Base-by-base conservation (phyloP, 2,329 filamentous ascomycete species). In the Geosmithia flava region DNA sequence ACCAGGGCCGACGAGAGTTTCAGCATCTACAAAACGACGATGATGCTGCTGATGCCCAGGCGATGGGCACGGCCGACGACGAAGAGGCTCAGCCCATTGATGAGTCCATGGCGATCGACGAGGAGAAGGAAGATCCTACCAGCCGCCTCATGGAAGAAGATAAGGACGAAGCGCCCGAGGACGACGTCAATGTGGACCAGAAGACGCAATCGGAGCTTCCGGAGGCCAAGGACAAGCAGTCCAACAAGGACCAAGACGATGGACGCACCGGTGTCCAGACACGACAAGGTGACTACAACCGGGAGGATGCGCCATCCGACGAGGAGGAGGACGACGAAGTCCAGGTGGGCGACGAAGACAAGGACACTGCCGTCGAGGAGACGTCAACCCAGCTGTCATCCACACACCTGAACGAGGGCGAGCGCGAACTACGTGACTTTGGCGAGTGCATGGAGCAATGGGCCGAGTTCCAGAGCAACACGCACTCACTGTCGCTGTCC, bases 21-120 rank as follows among this genome's bases (percentile, higher is more conserved):
- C 89, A 97, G 67, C 93, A 99, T 65, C 71, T 97, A 3, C 83
- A 85, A 51, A 81, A 96, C 54, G 87, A 96, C 51, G 78, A 93
- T 29, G 78, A 82, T 27, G 75, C 83, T 48, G 79, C 85, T n/a
- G 90, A 96, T 49, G 82, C 88, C 1, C 93, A 98, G 66, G 93
- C 93, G 15, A 76, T 98, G 58, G 94, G 93, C 33, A 83, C 86
- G 40, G 87, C 91, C 5, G 85, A 80, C 11, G 85, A 95, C 53
- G 91, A 98, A 23, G 87, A 96, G 62, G 85, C 85, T 2, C 83
- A 82, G 55, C 83, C 86, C 7, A 75, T 98, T 48, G 87, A 97
- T 58, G 86, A 96, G 55, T 80, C 85, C 45, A 93, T 94, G 79
- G 90, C 86, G 2, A 80, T 95, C 49, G 87, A 94, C 48, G 76